Evolutionary conservation across 129 eudicot genomes (phyloP).

Genomic region (Pseudognaphalium luteoalbum): DNA sequence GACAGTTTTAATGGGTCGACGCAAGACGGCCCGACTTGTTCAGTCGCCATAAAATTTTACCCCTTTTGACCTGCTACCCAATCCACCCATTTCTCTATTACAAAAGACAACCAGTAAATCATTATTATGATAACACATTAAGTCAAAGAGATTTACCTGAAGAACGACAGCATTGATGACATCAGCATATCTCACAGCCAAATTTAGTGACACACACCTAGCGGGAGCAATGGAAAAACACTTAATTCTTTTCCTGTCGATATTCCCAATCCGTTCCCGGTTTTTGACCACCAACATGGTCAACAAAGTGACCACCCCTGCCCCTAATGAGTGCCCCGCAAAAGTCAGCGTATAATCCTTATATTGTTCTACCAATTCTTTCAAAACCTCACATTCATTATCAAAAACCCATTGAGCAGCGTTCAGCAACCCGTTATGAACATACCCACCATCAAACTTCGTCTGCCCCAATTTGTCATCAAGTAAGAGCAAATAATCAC

Average conservation of each 20-base stretch:
- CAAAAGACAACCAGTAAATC: constrained; percentile 9
- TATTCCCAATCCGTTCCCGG: constrained; percentile 65
- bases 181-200: constrained; percentile 98
- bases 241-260: constrained; percentile 76
- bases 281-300: constrained; percentile 76
- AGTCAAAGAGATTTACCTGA: constrained; percentile 56
- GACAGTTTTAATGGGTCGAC: background rate
- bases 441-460: constrained; percentile 87
- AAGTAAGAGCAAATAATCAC: constrained; percentile 69
- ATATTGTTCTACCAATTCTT: constrained; percentile 58
- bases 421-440: constrained; percentile 83
- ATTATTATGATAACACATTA: background rate
- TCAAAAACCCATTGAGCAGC: constrained; percentile 91
- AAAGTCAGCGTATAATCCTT: constrained; percentile 80
- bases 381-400: constrained; percentile 56
- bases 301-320: constrained; percentile 82
- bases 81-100: background rate
- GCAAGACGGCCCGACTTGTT: background rate
- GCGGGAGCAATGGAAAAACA: constrained; percentile 96
- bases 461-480: constrained; percentile 92
- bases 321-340: constrained; percentile 96
- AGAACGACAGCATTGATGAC: constrained; percentile 89
- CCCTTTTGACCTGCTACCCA: constrained; percentile 15
- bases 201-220: constrained; percentile 84
- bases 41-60: background rate